phyloP scores from a whole-genome alignment of 371 early-diverging fungal genomes.

The Blyttiomyces sp. region DNA sequence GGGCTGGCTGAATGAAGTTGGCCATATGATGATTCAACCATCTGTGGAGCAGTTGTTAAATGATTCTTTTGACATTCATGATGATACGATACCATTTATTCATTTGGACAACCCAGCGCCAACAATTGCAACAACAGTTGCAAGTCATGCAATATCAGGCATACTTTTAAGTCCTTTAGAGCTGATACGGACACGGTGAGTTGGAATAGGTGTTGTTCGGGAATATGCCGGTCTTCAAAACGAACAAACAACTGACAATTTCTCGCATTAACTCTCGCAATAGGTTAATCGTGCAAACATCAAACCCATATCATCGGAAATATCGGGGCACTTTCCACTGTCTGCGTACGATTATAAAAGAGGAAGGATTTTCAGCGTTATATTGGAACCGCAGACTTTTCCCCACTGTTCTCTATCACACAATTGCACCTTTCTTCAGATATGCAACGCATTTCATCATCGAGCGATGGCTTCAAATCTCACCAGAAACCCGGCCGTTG shows the following conservation, averaged over 20 bases:
- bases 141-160: conserved; percentile 37
- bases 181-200: conserved; percentile 37
- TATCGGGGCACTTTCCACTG: conserved; percentile 72
- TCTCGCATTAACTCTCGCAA: not conserved
- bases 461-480: conserved; percentile 61
- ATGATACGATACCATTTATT: conserved; percentile 30
- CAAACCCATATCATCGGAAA: conserved; percentile 38
- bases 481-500: conserved; percentile 63
- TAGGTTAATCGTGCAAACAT: conserved; percentile 42
- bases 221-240: too few species aligned
- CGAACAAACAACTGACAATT: not conserved
- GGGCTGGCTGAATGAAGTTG: conserved; percentile 27
- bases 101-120: conserved; percentile 24
- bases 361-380: conserved; percentile 70
- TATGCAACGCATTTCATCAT: conserved; percentile 66
- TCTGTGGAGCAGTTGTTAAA: conserved; percentile 31
- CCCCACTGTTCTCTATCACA: conserved; percentile 75
- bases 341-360: conserved; percentile 70
- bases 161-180: conserved; percentile 44
- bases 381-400: conserved; percentile 54
- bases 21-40: conserved; percentile 33
- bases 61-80: conserved; percentile 23
- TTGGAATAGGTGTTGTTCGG: not conserved
- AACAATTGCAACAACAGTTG: conserved; percentile 23
- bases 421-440: conserved; percentile 67